Base-by-base conservation (phyloP, 129 eudicot species). In the Helianthus tuberosus region DNA sequence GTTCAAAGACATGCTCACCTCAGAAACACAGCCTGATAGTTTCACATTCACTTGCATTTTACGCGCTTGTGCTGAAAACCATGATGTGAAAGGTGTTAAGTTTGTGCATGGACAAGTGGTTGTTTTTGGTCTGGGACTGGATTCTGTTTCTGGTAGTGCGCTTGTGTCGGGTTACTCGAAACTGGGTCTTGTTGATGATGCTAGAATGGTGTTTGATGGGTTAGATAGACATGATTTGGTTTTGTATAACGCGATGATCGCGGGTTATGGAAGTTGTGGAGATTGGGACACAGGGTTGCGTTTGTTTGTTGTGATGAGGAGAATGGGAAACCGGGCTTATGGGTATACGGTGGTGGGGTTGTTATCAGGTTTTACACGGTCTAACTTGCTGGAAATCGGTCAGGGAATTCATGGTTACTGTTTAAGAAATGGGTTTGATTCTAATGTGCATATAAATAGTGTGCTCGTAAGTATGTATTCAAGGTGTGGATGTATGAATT, bases 311-410 rank as follows among this genome's bases (percentile, higher is more conserved):
- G 11, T 59, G 17, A 89, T 89, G 98, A 79, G 82, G 52, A 68
- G 51, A 62, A 29, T 50, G 49, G 93, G 87, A 38, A 77, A 39
- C 41, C 74, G 44, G 57, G 86, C 98, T 0, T 96, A 92, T 80
- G 96, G 90, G 64, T 92, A 83, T 84, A 80, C 98, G 4, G 20
- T 89, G 78, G 96, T 89, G 8, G 98, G 94, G 27, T 16, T 92
- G 68, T 76, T 92, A 5, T 73, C 82, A 6, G 82, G 89, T 46
- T 68, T 86, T 3, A 82, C 11, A 4, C 75, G 83, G 66, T 75
- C 79, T 23, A 57, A 71, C 54, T 77, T 80, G 81, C 43, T 89
- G 47, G 81, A 65, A 48, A 73, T 80, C 0, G 88, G 94, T n/a
- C 79, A 84, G 75, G 84, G 78, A 41, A 51, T 92, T 66, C 98